These are phyloP conservation scores for Betula pendula DNA, from an alignment of 306 rosid genomes.

Conservation along the genomic window DNA sequence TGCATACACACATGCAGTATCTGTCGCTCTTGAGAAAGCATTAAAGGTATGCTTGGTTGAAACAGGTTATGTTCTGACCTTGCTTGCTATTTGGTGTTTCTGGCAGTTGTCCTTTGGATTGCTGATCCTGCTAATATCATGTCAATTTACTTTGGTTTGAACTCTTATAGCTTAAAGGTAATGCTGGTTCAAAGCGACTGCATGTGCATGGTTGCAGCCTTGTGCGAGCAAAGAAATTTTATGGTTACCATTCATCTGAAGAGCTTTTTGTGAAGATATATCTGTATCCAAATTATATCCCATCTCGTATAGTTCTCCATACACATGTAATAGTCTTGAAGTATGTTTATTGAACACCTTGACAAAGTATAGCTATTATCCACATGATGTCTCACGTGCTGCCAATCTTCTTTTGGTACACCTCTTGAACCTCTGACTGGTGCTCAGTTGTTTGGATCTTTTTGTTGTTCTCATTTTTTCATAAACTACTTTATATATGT, in stretches of 20 bases:
- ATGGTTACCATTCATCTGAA: slow-evolving; percentile 84
- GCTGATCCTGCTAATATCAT: not conserved
- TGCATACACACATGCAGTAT: slow-evolving; percentile 49
- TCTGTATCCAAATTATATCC: slow-evolving; percentile 67
- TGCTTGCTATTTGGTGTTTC: slow-evolving; percentile 15
- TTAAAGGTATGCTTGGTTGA: slow-evolving; percentile 62
- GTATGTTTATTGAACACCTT: slow-evolving; percentile 45
- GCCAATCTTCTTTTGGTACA: slow-evolving; percentile 86
- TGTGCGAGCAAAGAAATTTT: slow-evolving; percentile 80
- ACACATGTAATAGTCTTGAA: not conserved
- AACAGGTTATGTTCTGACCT: slow-evolving; percentile 21
- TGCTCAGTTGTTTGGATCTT: slow-evolving; percentile 11
- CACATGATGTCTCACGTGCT: slow-evolving; percentile 87
- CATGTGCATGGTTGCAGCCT: slow-evolving; percentile 86
- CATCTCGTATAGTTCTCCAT: not conserved
- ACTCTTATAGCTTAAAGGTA: slow-evolving; percentile 63
- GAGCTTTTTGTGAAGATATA: slow-evolving; percentile 87
- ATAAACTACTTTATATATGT: not conserved
- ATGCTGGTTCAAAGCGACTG: slow-evolving; percentile 63
- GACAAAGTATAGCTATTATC: slow-evolving; percentile 76
- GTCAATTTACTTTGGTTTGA: slow-evolving; percentile 10
- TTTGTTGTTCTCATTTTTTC: not conserved
- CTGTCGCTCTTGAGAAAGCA: slow-evolving; percentile 81
- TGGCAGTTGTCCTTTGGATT: slow-evolving; percentile 9
- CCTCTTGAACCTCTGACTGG: slow-evolving; percentile 22